phyloP scores from a whole-genome alignment of 768 basidiomycete species.

The Amanita pseudoporphyria region DNA sequence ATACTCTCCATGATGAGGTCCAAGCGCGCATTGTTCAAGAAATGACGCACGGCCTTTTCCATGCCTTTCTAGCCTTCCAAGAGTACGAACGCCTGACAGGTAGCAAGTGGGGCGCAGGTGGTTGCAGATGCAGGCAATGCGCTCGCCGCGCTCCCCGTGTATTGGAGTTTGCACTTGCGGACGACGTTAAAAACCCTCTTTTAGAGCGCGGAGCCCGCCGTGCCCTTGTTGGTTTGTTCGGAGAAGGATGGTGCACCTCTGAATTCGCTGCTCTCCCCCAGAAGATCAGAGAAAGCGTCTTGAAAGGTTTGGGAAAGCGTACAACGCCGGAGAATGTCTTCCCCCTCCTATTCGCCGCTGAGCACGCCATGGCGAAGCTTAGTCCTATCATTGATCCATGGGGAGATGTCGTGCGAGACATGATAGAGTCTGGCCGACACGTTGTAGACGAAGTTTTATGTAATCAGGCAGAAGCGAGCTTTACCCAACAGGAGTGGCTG shows the following conservation, averaged over 20 bases:
- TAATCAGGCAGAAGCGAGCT: slow-evolving; percentile 50
- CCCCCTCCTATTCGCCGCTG: slow-evolving; percentile 55
- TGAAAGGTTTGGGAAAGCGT: slow-evolving; percentile 65
- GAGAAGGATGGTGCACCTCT: slow-evolving; percentile 78
- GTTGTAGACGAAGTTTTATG: slow-evolving; percentile 54
- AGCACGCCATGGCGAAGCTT: slow-evolving; percentile 49
- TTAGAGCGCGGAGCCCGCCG: slow-evolving; percentile 66
- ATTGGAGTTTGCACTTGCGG: slow-evolving; percentile 67
- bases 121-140: slow-evolving; percentile 80
- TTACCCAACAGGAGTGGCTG: slow-evolving; percentile 61
- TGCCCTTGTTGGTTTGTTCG: slow-evolving; percentile 76
- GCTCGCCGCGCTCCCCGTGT: slow-evolving; percentile 72
- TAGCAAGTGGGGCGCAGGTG: slow-evolving; percentile 75
- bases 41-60: slow-evolving; percentile 86
- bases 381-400: slow-evolving; percentile 55
- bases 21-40: slow-evolving; percentile 80
- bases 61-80: slow-evolving; percentile 71
- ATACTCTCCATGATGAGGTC: slow-evolving; percentile 67
- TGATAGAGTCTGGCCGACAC: slow-evolving; percentile 56
- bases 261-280: slow-evolving; percentile 69
- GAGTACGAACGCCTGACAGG: slow-evolving; percentile 68
- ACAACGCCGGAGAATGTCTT: slow-evolving; percentile 64
- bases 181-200: slow-evolving; percentile 67
- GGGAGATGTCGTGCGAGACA: slow-evolving; percentile 57
- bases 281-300: slow-evolving; percentile 53